Percentiles rank a stretch among this genome's conserved stretches.
Conservation (phyloP, 2,329 filamentous ascomycete species). For the Paracorniculantispora psalliotae region DNA sequence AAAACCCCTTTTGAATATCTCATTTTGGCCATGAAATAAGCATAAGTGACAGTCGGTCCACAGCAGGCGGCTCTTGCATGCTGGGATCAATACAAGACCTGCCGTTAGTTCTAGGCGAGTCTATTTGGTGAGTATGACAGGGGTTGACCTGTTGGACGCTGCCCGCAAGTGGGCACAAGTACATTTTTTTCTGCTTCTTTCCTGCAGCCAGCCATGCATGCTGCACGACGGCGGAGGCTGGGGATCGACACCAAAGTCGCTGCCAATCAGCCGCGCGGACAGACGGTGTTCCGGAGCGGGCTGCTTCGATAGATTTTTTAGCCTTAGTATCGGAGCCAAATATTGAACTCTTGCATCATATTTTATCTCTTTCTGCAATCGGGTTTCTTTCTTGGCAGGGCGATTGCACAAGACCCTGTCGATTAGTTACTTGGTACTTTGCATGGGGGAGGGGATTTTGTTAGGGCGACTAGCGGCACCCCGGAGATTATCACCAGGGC, state of each 20-base stretch:
- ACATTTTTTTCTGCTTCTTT: neutral
- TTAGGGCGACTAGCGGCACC: neutral
- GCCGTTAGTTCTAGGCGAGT: neutral
- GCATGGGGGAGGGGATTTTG: neutral
- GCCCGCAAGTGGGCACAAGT: neutral
- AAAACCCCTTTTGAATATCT: slow-evolving; percentile 3
- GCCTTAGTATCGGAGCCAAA: neutral
- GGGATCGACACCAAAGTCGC: neutral
- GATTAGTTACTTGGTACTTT: neutral
- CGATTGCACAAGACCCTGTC: no score
- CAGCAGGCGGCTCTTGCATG: neutral
- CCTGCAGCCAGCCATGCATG: slow-evolving; percentile 1
- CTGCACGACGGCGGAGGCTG: slow-evolving; percentile 8
- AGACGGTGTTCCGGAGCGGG: neutral
- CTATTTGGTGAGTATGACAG: neutral
- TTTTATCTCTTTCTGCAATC: neutral
- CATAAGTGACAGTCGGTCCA: neutral
- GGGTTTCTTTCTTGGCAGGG: neutral
- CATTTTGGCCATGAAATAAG: neutral
- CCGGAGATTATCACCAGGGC: neutral
- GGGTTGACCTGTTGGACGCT: neutral
- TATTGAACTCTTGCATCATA: neutral
- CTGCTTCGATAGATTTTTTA: neutral
- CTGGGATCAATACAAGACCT: neutral
- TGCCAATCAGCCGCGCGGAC: slow-evolving; percentile 4